phyloP scores from a whole-genome alignment of 176 grass and related monocot species.

The Oryza punctata region DNA sequence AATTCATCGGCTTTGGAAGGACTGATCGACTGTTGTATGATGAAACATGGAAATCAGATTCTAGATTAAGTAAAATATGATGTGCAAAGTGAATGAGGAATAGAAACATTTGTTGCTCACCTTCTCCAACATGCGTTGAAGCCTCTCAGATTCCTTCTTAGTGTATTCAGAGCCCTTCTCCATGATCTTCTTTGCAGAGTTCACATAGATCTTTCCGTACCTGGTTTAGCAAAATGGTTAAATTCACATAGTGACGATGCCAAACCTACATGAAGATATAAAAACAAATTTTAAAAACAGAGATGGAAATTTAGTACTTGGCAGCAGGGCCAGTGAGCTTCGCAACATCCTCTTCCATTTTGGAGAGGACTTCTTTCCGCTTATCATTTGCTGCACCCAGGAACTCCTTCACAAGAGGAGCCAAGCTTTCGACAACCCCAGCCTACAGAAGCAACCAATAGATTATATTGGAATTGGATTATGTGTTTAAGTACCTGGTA shows the following conservation, averaged over 20 bases:
- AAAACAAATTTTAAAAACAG: not conserved
- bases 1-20: constrained; percentile 89
- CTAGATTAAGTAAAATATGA: constrained; percentile 16
- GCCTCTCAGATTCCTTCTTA: constrained; percentile 85
- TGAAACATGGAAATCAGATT: constrained; percentile 35
- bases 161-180: constrained; percentile 76
- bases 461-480: constrained; percentile 8
- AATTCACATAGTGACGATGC: not conserved
- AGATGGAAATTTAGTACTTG: constrained; percentile 52
- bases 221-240: constrained; percentile 31
- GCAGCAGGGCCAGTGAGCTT: constrained; percentile 87
- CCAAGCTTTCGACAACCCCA: constrained; percentile 67
- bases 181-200: constrained; percentile 68
- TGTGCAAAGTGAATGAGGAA: not conserved
- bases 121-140: constrained; percentile 88
- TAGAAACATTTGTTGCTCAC: constrained; percentile 24
- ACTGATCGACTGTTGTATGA: constrained; percentile 63
- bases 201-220: constrained; percentile 85
- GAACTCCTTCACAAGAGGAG: constrained; percentile 87
- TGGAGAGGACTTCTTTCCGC: constrained; percentile 65
- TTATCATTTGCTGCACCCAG: constrained; percentile 59
- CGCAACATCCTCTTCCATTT: constrained; percentile 85
- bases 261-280: not conserved
- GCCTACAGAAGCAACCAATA: constrained; percentile 59
- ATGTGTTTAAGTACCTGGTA: not conserved